Base-by-base conservation (phyloP, 129 eudicot genomes). In the Lactuca sativa region DNA sequence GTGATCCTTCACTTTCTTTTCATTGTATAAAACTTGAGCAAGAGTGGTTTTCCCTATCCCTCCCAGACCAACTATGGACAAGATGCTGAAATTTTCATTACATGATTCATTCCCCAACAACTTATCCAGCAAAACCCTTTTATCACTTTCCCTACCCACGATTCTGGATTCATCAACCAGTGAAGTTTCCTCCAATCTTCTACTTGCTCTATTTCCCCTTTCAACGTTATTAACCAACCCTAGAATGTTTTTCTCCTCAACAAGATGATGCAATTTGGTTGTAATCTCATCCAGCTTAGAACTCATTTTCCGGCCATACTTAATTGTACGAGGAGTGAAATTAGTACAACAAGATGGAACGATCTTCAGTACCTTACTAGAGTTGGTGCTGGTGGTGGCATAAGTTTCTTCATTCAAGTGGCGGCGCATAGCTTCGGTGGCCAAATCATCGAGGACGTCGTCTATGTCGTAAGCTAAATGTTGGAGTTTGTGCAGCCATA, bases 401-500 rank as follows among this genome's bases (percentile, higher is more conserved):
- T 33, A 10, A 31, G 57, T 3, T 21, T 64, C 18, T 9, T 44
- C 15, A 49, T 44, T 40, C 33, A 70, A 53, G 11, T 62, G 8
- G 48, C 73, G 81, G 11, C 62, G 69, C 63, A 65, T 15, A 51
- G 78, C 73, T 55, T 78, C 82, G 15, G 86, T 74, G 38, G 78
- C 75, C 30, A 81, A 64, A 66, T 81, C 81, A 59, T 85, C 90
- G 43, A 81, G 37, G 3, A 76, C 40, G 32, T 85, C 90, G 51
- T 81, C 86, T 68, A 78, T 52, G n/a, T 78, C 84, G 56, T 85
- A 85, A 59, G 77, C 68, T 56, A 80, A 66, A 49, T 80, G 75
- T 16, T 77, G 68, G 60, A 84, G 83, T 13, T 31, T 33, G 53
- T 74, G 65, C 32, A 84, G 67, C 89, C 89, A 84, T 13, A 57